Evolutionary conservation across 2,329 filamentous ascomycete species (phyloP).

Genomic region (Iodosphaeria phyllophila): DNA sequence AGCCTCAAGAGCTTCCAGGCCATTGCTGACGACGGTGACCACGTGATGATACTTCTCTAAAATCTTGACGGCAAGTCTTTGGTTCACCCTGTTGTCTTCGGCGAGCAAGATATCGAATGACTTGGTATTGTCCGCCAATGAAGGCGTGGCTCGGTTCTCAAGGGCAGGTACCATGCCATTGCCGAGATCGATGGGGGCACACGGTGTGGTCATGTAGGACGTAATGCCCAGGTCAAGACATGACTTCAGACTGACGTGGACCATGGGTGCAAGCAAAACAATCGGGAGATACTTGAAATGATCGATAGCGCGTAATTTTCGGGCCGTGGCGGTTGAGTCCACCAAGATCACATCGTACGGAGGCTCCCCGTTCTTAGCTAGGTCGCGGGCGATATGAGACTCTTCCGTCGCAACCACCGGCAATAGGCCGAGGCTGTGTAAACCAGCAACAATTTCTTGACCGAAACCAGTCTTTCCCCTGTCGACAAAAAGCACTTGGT

Average conservation of each 20-base stretch:
- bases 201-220: slow-evolving; percentile 98
- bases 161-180: slow-evolving; percentile 93
- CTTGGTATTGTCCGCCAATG: slow-evolving; percentile 81
- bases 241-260: slow-evolving; percentile 83
- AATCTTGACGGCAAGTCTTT: slow-evolving; percentile 89
- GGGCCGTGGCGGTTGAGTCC: slow-evolving; percentile 82
- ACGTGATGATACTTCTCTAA: slow-evolving; percentile 91
- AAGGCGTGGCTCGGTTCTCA: slow-evolving; percentile 80
- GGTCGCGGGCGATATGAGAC: slow-evolving; percentile 39
- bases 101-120: slow-evolving; percentile 91
- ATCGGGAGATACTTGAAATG: slow-evolving; percentile 97
- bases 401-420: slow-evolving; percentile 73
- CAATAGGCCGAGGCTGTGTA: slow-evolving; percentile 59
- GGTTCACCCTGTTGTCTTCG: slow-evolving; percentile 95
- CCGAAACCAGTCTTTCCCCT: slow-evolving; percentile 68
- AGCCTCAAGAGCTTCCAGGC: slow-evolving; percentile 80
- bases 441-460: slow-evolving; percentile 58
- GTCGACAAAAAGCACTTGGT: slow-evolving; percentile 88
- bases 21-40: slow-evolving; percentile 87
- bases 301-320: slow-evolving; percentile 66
- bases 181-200: slow-evolving; percentile 79
- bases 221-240: slow-evolving; percentile 89
- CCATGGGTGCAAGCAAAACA: slow-evolving; percentile 72
- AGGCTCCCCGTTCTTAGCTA: slow-evolving; percentile 35
- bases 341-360: slow-evolving; percentile 92